Base-by-base conservation (phyloP, 768 basidiomycete species). In the Tricholoma saponaceum region DNA sequence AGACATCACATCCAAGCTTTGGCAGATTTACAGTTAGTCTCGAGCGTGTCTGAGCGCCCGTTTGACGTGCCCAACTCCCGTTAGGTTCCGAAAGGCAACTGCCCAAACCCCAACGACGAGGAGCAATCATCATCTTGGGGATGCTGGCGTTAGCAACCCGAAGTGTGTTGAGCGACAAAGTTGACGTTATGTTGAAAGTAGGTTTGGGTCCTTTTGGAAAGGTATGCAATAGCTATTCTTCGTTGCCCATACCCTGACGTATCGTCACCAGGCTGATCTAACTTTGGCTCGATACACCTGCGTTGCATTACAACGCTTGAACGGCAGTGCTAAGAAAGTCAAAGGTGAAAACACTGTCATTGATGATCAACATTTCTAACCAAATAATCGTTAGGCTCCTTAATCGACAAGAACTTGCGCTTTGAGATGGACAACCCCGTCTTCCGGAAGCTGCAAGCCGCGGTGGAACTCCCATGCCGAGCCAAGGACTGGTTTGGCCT, bases 401-500 rank as follows among this genome's bases (percentile, higher is more conserved):
- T 97, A 7, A 76, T 85, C 18, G 92, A 97, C 76, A 94, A 92
- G 65, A 88, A 86, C 1, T 79, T 92, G 53, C 86, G 96, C 2
- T 76, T 94, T 57, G 86, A 88, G 8, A 98, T 97, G 90, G 86
- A 90, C 35, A 89, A 86, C 61, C 80, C 83, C 0, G 84, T 99
- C 43, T 98, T 99, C 76, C 78, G 77, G 25, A 90, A 90, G 64
- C 78, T 99, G 5, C 84, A 89, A 65, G 86, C 89, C 2, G 79
- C 86, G n/a, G 82, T 98, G 33, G 85, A 93, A 63, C 78, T 84
- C 54, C 89, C 92, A 0, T 90, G 86, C 57, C 81, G 86, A 46
- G 88, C 89, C 18, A 90, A 87, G 63, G 95, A 98, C 57, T 99
- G 96, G 96, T 98, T 99, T 64, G 89, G 89, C 9, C 84, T 98